These are phyloP conservation scores for Withania somnifera DNA, from an alignment of 305 asterid genomes.

Conservation along the genomic window DNA sequence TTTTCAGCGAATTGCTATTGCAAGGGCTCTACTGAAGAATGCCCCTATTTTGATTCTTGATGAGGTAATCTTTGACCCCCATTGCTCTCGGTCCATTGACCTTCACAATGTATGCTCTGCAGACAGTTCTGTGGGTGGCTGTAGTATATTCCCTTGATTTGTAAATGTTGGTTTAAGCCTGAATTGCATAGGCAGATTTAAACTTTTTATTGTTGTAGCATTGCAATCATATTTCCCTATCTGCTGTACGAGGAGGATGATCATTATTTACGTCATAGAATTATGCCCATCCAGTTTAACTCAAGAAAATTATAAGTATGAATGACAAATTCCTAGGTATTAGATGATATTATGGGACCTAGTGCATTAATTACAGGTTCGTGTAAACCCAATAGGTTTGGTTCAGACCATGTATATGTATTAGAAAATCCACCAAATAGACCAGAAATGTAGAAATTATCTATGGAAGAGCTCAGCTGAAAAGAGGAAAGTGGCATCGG, in stretches of 20 bases:
- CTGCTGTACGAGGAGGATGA: neutral
- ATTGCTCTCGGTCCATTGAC: neutral
- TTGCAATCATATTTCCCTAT: neutral
- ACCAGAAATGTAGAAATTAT: neutral
- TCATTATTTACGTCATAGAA: neutral
- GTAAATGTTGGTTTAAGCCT: neutral
- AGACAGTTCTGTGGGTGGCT: neutral
- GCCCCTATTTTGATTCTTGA: constrained; percentile 91
- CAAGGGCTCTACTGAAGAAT: constrained; percentile 91
- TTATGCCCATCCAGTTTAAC: neutral
- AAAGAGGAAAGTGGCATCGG: neutral
- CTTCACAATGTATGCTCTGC: neutral
- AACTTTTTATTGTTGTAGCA: neutral
- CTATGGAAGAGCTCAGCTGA: neutral
- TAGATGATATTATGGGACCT: neutral
- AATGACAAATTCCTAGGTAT: neutral
- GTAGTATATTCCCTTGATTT: neutral
- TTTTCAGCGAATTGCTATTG: constrained; percentile 88
- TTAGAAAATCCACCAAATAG: neutral
- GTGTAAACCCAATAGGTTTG: neutral
- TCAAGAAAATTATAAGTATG: neutral
- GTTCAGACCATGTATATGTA: neutral
- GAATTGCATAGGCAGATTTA: neutral
- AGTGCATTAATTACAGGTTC: neutral
- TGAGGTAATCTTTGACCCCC: constrained; percentile 41